These are phyloP conservation scores for Neurospora sp. DNA, from an alignment of 495 filamentous ascomycete species.

Conservation along the genomic window DNA sequence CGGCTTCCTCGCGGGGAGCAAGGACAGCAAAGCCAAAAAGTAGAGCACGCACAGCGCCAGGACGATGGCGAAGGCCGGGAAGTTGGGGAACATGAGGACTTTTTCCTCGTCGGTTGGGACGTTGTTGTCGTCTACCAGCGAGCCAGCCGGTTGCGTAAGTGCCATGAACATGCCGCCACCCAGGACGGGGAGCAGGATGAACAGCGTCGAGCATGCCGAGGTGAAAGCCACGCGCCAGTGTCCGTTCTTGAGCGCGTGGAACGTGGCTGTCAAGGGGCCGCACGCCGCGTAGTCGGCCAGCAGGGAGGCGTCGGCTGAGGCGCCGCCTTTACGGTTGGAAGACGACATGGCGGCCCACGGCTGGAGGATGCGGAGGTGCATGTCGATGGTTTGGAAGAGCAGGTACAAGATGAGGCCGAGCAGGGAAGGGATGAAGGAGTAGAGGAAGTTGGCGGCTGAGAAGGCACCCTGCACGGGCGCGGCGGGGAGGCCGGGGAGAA, in stretches of 20 bases:
- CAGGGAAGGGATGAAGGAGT: slow-evolving; percentile 69
- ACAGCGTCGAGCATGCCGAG: slow-evolving; percentile 53
- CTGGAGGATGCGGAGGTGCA: slow-evolving; percentile 61
- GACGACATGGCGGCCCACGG: slow-evolving; percentile 58
- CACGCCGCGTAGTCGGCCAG: slow-evolving; percentile 63
- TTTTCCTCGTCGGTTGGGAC: slow-evolving; percentile 3
- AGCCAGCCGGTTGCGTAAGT: slow-evolving; percentile 43
- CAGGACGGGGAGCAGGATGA: slow-evolving; percentile 60
- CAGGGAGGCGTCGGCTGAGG: slow-evolving; percentile 55
- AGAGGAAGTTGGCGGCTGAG: slow-evolving; percentile 79
- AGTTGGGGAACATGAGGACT: slow-evolving; percentile 58
- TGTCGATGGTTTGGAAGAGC: slow-evolving; percentile 65
- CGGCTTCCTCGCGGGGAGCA: slow-evolving; percentile 44
- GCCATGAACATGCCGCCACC: slow-evolving; percentile 76
- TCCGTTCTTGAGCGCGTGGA: slow-evolving; percentile 50
- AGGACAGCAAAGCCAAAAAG: slow-evolving; percentile 35
- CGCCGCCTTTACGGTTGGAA: slow-evolving; percentile 37
- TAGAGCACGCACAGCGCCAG: slow-evolving; percentile 58
- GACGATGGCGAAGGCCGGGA: slow-evolving; percentile 60
- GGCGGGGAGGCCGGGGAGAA: slow-evolving; percentile 54
- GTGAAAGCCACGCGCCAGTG: slow-evolving; percentile 65
- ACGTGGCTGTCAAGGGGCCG: slow-evolving; percentile 51
- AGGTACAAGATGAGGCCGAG: slow-evolving; percentile 71
- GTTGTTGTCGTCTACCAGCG: background rate
- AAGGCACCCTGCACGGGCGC: slow-evolving; percentile 55